A percentile compares a stretch with the other conserved stretches of the same genome.
These are phyloP conservation scores for Dysphania ambrosioides DNA, from an alignment of 148 eudicot genomes.

Conservation along the genomic window DNA sequence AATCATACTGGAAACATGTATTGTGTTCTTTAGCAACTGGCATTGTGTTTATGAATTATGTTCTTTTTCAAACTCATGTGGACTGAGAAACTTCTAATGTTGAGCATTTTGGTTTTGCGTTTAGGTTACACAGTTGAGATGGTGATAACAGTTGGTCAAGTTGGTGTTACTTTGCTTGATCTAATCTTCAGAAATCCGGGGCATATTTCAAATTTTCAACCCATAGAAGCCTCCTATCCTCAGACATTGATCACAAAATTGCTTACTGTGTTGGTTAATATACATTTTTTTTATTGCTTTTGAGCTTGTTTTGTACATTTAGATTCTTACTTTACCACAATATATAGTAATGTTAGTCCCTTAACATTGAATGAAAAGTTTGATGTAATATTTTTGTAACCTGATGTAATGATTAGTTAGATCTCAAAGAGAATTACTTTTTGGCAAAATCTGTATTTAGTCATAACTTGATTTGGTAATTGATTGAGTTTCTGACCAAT, in stretches of 20 bases:
- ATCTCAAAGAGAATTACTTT: not conserved
- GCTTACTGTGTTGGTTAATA: not conserved
- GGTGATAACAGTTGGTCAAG: not conserved
- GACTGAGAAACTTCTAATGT: not conserved
- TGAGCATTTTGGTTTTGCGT: not conserved
- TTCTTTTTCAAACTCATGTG: too few relatives aligned
- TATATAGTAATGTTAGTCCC: slow-evolving; percentile 3
- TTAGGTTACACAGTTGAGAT: not conserved
- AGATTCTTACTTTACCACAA: not conserved
- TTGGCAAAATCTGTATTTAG: slow-evolving; percentile 2
- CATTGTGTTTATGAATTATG: too few relatives aligned
- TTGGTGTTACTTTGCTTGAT: not conserved
- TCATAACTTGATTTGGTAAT: not conserved
- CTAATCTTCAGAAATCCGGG: not conserved
- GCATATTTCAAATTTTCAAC: not conserved
- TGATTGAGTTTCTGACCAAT: not conserved
- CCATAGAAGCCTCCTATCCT: not conserved
- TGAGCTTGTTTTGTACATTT: not conserved
- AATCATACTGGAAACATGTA: not conserved
- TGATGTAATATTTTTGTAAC: too few relatives aligned
- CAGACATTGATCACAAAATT: not conserved
- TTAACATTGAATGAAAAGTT: not conserved
- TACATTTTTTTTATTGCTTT: not conserved
- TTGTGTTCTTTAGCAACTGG: not conserved
- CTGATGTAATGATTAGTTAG: slow-evolving; percentile 12